phyloP scores from a whole-genome alignment of 1,284 basidiomycete species.

The Rhizoctonia solani region DNA sequence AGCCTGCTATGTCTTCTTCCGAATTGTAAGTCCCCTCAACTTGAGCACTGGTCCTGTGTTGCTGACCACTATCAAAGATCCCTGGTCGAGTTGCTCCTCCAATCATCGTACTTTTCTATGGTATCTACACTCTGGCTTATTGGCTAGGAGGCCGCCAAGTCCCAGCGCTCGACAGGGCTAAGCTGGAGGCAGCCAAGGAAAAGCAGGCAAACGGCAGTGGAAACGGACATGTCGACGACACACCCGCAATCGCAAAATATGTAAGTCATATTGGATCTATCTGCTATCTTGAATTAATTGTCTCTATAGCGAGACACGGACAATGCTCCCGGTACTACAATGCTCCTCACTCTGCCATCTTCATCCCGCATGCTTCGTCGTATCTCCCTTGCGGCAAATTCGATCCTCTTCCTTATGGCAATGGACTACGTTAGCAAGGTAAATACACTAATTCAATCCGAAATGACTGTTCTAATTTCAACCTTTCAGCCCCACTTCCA shows the following conservation, averaged over 20 bases:
- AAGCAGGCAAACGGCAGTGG: slow-evolving; percentile 8
- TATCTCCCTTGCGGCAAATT: slow-evolving; percentile 53
- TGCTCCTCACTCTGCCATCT: slow-evolving; percentile 37
- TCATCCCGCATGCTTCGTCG: slow-evolving; percentile 29
- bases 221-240: slow-evolving; percentile 1
- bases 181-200: slow-evolving; percentile 19
- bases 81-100: slow-evolving; percentile 20
- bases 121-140: background rate
- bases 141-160: slow-evolving; percentile 16
- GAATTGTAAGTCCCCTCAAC: slow-evolving; percentile 20
- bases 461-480: background rate
- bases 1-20: slow-evolving; percentile 21
- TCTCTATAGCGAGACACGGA: slow-evolving; percentile 24
- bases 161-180: slow-evolving; percentile 23
- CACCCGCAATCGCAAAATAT: slow-evolving; percentile 3
- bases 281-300: background rate
- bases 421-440: slow-evolving; percentile 52
- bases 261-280: background rate
- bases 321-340: slow-evolving; percentile 33
- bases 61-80: slow-evolving; percentile 4
- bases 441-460: background rate
- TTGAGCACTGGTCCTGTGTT: background rate
- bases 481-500: slow-evolving; percentile 56
- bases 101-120: background rate
- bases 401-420: slow-evolving; percentile 54